Evolutionary conservation across 768 basidiomycete genomes (phyloP), one percentile per base, ranked within the genome.

Genomic region (Lentinus brumalis): DNA sequence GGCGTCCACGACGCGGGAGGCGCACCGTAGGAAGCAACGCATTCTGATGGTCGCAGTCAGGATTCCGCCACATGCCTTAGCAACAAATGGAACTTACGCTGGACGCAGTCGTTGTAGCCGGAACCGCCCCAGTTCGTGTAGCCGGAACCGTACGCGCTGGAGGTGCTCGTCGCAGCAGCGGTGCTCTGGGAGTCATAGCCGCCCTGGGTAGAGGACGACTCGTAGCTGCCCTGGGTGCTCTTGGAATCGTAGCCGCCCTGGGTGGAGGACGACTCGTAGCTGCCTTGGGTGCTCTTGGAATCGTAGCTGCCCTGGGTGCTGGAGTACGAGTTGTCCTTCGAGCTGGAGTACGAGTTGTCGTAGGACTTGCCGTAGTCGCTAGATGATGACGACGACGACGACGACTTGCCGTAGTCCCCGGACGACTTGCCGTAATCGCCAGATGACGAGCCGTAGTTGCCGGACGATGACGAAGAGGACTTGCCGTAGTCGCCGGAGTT

Each of bases 61-160:
- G 32, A 60, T 5, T 49, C 44, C 44, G 50, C 51, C 55, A 40
- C 45, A 41, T 44, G 50, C 29, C 47, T 47, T 40, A 8, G 41
- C 7, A 5, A 32, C 16, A 3, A 8, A 38, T 5, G 31, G 2
- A 45, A 80, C 86, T 71, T 67, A 91, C 88, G 84, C 66, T 86
- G 81, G 41, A 91, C 88, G 69, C 89, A 91, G 74, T 79, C 79
- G 65, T 87, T 76, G 76, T 89, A 91, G 45, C 79, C 78, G 18
- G 77, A 78, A 51, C 76, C 77, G 53, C 79, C 78, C 86, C 86
- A 87, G 75, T 76, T 83, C 46, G 76, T 75, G 63, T 73, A 78
- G 60, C 88, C 88, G 21, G 88, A 89, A 7, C 88, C 88, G 70
- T 88, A 87, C 11, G 78, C 73, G 40, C 52, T 50, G 32, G 62